Evolutionary conservation across 129 eudicot genomes (phyloP).

Genomic region (Deinandra increscens): DNA sequence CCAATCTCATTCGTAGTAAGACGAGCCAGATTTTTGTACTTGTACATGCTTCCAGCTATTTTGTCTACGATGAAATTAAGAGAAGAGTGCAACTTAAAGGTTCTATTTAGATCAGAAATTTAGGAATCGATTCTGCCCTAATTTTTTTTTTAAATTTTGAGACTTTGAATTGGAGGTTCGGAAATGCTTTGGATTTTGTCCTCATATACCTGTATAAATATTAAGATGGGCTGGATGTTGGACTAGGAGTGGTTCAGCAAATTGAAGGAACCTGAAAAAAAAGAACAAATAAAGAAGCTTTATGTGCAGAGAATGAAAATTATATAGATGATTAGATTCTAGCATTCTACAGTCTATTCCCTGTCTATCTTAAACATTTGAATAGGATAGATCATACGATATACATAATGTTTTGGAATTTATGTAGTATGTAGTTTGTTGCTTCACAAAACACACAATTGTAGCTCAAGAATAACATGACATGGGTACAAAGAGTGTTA

Average conservation of each 20-base stretch:
- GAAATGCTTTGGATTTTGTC: neutral
- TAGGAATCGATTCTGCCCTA: conserved; percentile 11
- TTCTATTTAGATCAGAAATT: conserved; percentile 10
- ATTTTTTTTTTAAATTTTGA: neutral
- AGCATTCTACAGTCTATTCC: neutral
- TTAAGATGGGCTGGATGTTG: too few relatives aligned
- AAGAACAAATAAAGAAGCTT: neutral
- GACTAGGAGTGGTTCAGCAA: neutral
- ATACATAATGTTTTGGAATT: neutral
- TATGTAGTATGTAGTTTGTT: neutral
- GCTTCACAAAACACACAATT: neutral
- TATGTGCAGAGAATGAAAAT: neutral
- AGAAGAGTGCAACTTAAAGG: neutral
- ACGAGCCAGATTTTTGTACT: neutral
- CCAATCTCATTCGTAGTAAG: too few relatives aligned
- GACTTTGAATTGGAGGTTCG: conserved; percentile 11
- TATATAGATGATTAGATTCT: neutral
- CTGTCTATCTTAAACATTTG: neutral
- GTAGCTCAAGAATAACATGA: neutral
- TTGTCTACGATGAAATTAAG: neutral
- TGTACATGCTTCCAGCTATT: neutral
- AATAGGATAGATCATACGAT: neutral
- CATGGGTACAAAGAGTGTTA: too few relatives aligned
- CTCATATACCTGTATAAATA: too few relatives aligned
- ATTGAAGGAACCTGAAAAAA: neutral